phyloP scores from a whole-genome alignment of 108 stramenopile genomes.

The Cyclotella sp. region DNA sequence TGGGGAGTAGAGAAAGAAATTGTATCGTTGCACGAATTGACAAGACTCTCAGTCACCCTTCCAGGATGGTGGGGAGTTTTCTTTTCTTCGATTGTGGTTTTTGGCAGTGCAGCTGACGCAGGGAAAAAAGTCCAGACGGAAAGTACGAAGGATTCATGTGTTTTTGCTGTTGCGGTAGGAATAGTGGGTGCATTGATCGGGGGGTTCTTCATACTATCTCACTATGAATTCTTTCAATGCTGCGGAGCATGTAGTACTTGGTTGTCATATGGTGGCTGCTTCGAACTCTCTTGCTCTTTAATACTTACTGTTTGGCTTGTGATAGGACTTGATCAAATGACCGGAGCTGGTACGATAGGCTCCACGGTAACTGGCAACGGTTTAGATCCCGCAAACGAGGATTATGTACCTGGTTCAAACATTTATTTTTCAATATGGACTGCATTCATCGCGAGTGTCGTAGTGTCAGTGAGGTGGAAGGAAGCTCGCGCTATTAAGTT shows the following conservation, averaged over 20 bases:
- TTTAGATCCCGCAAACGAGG: not conserved
- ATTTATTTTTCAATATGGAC: conserved; percentile 65
- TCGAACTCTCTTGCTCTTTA: conserved; percentile 26
- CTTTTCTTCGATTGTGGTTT: conserved; percentile 46
- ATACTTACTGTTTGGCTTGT: conserved; percentile 31
- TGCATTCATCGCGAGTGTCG: conserved; percentile 55
- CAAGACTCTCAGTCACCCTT: conserved; percentile 59
- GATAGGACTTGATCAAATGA: conserved; percentile 22
- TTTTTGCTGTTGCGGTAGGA: conserved; percentile 59
- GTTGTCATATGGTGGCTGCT: conserved; percentile 35
- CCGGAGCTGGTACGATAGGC: conserved; percentile 27
- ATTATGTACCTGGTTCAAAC: conserved; percentile 67
- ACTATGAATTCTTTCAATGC: conserved; percentile 65
- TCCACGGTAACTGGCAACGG: conserved; percentile 33
- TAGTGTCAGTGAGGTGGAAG: conserved; percentile 73
- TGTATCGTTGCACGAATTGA: conserved; percentile 63
- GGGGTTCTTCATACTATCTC: conserved; percentile 62
- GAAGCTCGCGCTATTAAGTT: conserved; percentile 74
- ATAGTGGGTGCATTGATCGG: conserved; percentile 46
- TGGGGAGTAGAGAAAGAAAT: conserved; percentile 70
- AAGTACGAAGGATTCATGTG: conserved; percentile 36
- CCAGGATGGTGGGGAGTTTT: conserved; percentile 68
- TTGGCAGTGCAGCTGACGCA: conserved; percentile 54
- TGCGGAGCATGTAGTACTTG: conserved; percentile 31
- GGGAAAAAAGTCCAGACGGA: conserved; percentile 12